Evolutionary conservation across 2,329 filamentous ascomycete genomes (phyloP).

Genomic region (Trichoderma brevicompactum): DNA sequence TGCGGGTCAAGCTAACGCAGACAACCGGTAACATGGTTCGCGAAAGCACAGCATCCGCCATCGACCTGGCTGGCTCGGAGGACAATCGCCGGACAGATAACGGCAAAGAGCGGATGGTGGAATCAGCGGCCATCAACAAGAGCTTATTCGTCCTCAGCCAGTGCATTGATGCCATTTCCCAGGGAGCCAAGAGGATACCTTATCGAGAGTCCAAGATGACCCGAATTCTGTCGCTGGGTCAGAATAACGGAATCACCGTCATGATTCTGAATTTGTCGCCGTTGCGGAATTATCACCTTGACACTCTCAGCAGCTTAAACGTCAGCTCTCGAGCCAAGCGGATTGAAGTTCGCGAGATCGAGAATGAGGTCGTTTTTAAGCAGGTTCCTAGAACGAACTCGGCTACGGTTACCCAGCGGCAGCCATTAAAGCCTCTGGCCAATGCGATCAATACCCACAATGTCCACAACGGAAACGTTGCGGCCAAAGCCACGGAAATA

Average conservation of each 20-base stretch:
- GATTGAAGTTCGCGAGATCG: slow-evolving; percentile 92
- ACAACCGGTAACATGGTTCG: slow-evolving; percentile 68
- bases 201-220: slow-evolving; percentile 98
- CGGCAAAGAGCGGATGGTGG: slow-evolving; percentile 87
- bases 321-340: slow-evolving; percentile 95
- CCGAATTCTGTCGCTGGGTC: slow-evolving; percentile 84
- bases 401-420: slow-evolving; percentile 58
- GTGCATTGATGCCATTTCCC: slow-evolving; percentile 91
- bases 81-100: slow-evolving; percentile 95
- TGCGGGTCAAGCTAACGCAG: slow-evolving; percentile 87
- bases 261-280: slow-evolving; percentile 97
- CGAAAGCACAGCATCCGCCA: slow-evolving; percentile 87
- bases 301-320: slow-evolving; percentile 91
- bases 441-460: slow-evolving; percentile 79
- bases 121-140: slow-evolving; percentile 97
- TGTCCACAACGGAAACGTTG: slow-evolving; percentile 63
- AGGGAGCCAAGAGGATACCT: slow-evolving; percentile 76
- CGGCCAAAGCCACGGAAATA: slow-evolving; percentile 42
- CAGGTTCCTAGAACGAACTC: slow-evolving; percentile 64
- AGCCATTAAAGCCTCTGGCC: slow-evolving; percentile 78
- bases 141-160: slow-evolving; percentile 92
- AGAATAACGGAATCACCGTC: slow-evolving; percentile 92
- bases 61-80: slow-evolving; percentile 93
- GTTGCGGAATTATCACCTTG: slow-evolving; percentile 88
- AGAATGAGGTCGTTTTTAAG: slow-evolving; percentile 91